phyloP scores from a whole-genome alignment of 768 basidiomycete species.

The Phlebiopsis flavidoalba region DNA sequence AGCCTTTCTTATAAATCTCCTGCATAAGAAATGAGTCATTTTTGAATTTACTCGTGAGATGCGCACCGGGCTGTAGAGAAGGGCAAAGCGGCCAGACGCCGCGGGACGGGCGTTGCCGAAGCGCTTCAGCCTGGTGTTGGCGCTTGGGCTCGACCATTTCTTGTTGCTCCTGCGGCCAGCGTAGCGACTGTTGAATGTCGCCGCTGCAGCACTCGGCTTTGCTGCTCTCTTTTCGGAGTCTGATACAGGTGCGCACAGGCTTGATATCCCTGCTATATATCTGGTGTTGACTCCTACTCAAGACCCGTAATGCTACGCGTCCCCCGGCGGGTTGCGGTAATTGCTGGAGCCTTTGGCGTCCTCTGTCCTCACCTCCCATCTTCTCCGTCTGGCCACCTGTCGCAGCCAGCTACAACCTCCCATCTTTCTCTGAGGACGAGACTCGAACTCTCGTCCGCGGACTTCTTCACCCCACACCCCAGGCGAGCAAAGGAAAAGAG shows the following conservation, averaged over 20 bases:
- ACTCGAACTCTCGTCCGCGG: slow-evolving; percentile 31
- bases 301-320: slow-evolving; percentile 12
- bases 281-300: neutral
- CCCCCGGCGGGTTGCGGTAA: slow-evolving; percentile 32
- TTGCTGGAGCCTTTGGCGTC: slow-evolving; percentile 63
- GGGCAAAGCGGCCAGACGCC: too few relatives aligned
- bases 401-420: slow-evolving; percentile 21
- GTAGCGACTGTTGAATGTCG: slow-evolving; percentile 3
- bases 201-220: neutral
- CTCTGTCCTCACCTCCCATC: slow-evolving; percentile 43
- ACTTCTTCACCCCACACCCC: slow-evolving; percentile 55
- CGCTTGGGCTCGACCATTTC: neutral
- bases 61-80: too few relatives aligned
- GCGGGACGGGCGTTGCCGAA: slow-evolving; percentile 7
- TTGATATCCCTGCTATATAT: neutral
- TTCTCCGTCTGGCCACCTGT: slow-evolving; percentile 29
- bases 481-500: slow-evolving; percentile 51
- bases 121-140: neutral
- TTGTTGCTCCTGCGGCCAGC: neutral
- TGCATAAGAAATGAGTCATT: neutral
- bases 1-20: neutral
- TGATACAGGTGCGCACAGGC: neutral
- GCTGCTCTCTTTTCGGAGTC: slow-evolving; percentile 1
- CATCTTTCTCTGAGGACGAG: slow-evolving; percentile 25
- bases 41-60: too few relatives aligned